Evolutionary conservation across 2,329 filamentous ascomycete species (phyloP).

Genomic region (Escovopsis sp.): DNA sequence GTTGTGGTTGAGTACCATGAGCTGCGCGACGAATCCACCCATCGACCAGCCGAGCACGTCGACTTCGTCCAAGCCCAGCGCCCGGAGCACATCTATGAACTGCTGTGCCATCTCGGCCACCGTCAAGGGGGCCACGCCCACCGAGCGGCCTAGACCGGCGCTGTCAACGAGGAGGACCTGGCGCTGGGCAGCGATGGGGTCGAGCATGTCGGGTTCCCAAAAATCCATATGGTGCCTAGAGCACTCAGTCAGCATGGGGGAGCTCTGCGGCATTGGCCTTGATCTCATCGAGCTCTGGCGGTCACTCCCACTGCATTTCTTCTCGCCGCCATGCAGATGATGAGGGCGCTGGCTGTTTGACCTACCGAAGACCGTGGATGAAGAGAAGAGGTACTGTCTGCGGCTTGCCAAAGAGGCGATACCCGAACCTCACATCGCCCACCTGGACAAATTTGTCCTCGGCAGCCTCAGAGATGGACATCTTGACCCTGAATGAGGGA

Average conservation of each 20-base stretch:
- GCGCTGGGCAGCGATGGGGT: conserved; percentile 25
- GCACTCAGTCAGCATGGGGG: not conserved
- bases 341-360: not conserved
- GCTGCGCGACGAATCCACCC: conserved; percentile 31
- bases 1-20: conserved; percentile 23
- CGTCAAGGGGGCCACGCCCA: conserved; percentile 24
- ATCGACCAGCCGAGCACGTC: conserved; percentile 37
- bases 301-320: too few relatives aligned
- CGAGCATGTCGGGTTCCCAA: conserved; percentile 30
- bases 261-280: too few relatives aligned
- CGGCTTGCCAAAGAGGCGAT: conserved; percentile 15
- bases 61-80: conserved; percentile 17
- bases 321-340: too few relatives aligned
- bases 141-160: conserved; percentile 30
- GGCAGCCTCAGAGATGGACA: conserved; percentile 18
- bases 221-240: conserved; percentile 23
- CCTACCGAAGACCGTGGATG: conserved; percentile 19
- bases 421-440: conserved; percentile 17
- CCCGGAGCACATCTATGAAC: conserved; percentile 21
- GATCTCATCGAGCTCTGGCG: too few relatives aligned
- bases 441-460: conserved; percentile 16
- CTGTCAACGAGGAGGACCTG: conserved; percentile 33
- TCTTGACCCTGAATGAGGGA: conserved; percentile 2
- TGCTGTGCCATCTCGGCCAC: conserved; percentile 17
- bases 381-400: conserved; percentile 19